These are phyloP conservation scores for Millerozyma miso DNA, from an alignment of 805 yeast genomes.

Conservation along the genomic window DNA sequence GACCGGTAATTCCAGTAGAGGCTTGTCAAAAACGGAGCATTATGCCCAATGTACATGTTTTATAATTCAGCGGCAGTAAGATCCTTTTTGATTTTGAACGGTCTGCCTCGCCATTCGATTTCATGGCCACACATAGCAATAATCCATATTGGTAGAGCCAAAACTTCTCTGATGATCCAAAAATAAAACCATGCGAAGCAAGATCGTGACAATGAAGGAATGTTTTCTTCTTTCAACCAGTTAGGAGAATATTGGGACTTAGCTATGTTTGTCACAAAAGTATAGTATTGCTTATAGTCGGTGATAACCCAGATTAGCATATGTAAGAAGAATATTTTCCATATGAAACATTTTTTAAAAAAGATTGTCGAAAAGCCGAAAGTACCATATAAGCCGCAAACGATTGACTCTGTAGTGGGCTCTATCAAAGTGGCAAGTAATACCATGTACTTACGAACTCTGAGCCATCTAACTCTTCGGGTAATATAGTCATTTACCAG, in stretches of 20 bases:
- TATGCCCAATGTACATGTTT: no score
- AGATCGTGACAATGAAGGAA: slow-evolving; percentile 14
- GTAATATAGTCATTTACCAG: slow-evolving; percentile 52
- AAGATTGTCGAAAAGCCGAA: slow-evolving; percentile 50
- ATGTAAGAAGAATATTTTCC: slow-evolving; percentile 46
- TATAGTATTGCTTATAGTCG: slow-evolving; percentile 58
- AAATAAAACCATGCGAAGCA: slow-evolving; percentile 24
- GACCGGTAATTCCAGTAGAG: no score
- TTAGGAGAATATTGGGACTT: slow-evolving; percentile 15
- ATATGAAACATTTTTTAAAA: slow-evolving; percentile 26
- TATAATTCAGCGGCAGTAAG: slow-evolving; percentile 66
- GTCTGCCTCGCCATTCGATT: slow-evolving; percentile 76
- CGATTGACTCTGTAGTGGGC: slow-evolving; percentile 77
- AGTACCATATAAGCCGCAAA: slow-evolving; percentile 65
- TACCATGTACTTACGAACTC: slow-evolving; percentile 87
- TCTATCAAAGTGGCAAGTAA: slow-evolving; percentile 77
- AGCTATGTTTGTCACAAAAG: slow-evolving; percentile 30
- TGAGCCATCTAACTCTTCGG: slow-evolving; percentile 77
- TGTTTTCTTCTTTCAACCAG: slow-evolving; percentile 19
- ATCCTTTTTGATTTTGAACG: slow-evolving; percentile 69
- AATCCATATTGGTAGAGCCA: slow-evolving; percentile 84
- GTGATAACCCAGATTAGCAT: slow-evolving; percentile 57
- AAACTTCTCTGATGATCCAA: slow-evolving; percentile 67
- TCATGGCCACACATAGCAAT: slow-evolving; percentile 73
- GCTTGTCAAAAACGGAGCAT: no score